These are phyloP conservation scores for Annona cherimola DNA, from an alignment of 164 flowering plant species.

Conservation along the genomic window DNA sequence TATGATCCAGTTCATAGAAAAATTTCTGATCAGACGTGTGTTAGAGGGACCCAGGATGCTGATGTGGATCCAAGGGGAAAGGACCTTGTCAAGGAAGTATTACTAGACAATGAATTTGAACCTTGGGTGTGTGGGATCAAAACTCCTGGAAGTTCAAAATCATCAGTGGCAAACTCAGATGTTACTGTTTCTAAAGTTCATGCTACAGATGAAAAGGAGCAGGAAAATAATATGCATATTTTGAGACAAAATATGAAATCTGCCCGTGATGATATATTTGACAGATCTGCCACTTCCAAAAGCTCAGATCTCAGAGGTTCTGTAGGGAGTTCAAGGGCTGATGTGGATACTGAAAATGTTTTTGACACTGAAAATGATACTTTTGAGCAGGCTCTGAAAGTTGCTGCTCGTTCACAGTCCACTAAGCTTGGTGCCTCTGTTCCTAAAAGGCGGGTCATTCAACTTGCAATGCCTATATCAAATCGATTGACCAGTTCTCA, in stretches of 20 bases:
- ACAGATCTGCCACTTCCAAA: constrained; percentile 16
- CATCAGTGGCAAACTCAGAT: constrained; percentile 25
- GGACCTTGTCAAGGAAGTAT: constrained; percentile 25
- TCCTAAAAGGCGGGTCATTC: constrained; percentile 80
- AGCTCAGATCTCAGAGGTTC: constrained; percentile 15
- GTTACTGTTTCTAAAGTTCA: neutral
- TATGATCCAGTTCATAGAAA: constrained; percentile 21
- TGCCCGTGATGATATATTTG: neutral
- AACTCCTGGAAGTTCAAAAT: constrained; percentile 19
- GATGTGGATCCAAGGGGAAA: constrained; percentile 9
- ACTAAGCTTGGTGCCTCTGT: constrained; percentile 32
- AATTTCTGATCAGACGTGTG: constrained; percentile 15
- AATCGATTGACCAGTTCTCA: constrained; percentile 36
- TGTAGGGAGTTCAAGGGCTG: neutral
- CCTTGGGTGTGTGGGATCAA: constrained; percentile 40
- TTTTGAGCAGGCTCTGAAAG: constrained; percentile 42
- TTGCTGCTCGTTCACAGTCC: constrained; percentile 30
- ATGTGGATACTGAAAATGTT: constrained; percentile 12
- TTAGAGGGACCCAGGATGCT: constrained; percentile 1
- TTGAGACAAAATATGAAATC: neutral
- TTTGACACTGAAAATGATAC: constrained; percentile 48
- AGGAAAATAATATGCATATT: neutral
- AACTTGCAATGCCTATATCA: constrained; percentile 50
- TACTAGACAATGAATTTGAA: constrained; percentile 37
- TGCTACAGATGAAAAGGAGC: constrained; percentile 1